These are phyloP conservation scores for Moniliella sp. DNA, from an alignment of 1,284 basidiomycete genomes.

Conservation along the genomic window DNA sequence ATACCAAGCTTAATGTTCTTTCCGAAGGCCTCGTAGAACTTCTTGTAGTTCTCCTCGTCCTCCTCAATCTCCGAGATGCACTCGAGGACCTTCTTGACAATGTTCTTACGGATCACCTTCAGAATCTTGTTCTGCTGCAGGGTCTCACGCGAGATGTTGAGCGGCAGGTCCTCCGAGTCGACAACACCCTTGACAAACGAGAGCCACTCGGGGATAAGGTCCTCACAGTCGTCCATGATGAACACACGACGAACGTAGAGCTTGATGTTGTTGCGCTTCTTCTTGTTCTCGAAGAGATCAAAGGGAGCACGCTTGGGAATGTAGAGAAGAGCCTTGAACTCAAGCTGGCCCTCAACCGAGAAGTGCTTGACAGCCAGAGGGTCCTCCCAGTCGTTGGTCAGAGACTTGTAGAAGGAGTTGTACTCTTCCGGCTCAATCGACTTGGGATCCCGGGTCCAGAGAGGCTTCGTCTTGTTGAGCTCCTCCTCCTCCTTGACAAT, in stretches of 20 bases:
- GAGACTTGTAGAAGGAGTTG: constrained; percentile 90
- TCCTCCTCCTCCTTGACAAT: constrained; percentile 57
- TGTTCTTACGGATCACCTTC: constrained; percentile 68
- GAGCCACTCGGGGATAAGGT: constrained; percentile 97
- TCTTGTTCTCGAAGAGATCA: constrained; percentile 99
- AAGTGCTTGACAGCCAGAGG: constrained; percentile 99
- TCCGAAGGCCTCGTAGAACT: constrained; percentile 71
- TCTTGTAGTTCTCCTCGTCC: constrained; percentile 97
- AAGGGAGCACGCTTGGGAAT: constrained; percentile 65
- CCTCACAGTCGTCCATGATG: constrained; percentile 99
- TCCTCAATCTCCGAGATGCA: constrained; percentile 87
- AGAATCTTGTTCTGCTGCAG: constrained; percentile 99
- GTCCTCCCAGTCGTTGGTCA: constrained; percentile 97
- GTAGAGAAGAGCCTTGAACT: constrained; percentile 91
- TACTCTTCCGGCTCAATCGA: constrained; percentile 89
- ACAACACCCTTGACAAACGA: constrained; percentile 91
- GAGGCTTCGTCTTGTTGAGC: constrained; percentile 99
- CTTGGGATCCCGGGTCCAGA: constrained; percentile 90
- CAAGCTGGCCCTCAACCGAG: constrained; percentile 98
- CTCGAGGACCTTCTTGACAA: constrained; percentile 97
- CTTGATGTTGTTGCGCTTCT: constrained; percentile 99
- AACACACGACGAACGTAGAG: constrained; percentile 99
- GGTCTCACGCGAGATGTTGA: constrained; percentile 99
- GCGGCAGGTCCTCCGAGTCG: constrained; percentile 95
- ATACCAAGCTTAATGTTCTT: constrained; percentile 56